A percentile compares a stretch with the other conserved stretches of the same genome.
phyloP scores from a whole-genome alignment of 192 early-diverging fungal species.

The Entrophospora sp. region DNA sequence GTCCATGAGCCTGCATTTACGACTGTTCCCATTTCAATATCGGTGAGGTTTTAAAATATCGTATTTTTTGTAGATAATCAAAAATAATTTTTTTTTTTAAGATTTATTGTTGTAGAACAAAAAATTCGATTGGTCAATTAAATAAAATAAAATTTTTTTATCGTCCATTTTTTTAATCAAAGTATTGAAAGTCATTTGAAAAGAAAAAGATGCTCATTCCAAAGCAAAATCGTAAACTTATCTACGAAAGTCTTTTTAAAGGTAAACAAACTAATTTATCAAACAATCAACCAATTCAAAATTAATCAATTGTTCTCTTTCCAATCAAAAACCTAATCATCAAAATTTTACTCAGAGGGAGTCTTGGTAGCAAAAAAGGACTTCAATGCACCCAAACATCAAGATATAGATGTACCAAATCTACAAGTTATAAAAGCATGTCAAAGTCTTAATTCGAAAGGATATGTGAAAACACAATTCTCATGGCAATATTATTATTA shows the following conservation, averaged over 20 bases:
- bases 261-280: conserved; percentile 34
- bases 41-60: no score
- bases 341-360: conserved; percentile 63
- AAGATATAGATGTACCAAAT: conserved; percentile 96
- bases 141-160: no score
- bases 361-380: conserved; percentile 99
- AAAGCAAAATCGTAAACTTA: conserved; percentile 91
- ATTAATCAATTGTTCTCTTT: conserved; percentile 29
- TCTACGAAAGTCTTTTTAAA: conserved; percentile 90
- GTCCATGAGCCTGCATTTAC: conserved; percentile 60
- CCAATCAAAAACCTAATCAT: conserved; percentile 12
- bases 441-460: conserved; percentile 90
- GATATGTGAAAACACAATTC: conserved; percentile 92
- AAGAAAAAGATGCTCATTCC: conserved; percentile 95
- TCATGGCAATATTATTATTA: conserved; percentile 99
- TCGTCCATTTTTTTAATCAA: no score
- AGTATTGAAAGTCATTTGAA: no score
- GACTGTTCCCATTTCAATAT: no score
- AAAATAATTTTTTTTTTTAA: no score
- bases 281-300: no score
- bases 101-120: not conserved
- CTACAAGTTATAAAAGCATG: conserved; percentile 98
- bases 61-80: not conserved
- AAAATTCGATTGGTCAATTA: not conserved
- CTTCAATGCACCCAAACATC: conserved; percentile 92